A percentile compares a stretch with the other conserved stretches of the same genome.
Conservation (phyloP, 2,329 filamentous ascomycete genomes). For the Hymenoscyphus repandus region DNA sequence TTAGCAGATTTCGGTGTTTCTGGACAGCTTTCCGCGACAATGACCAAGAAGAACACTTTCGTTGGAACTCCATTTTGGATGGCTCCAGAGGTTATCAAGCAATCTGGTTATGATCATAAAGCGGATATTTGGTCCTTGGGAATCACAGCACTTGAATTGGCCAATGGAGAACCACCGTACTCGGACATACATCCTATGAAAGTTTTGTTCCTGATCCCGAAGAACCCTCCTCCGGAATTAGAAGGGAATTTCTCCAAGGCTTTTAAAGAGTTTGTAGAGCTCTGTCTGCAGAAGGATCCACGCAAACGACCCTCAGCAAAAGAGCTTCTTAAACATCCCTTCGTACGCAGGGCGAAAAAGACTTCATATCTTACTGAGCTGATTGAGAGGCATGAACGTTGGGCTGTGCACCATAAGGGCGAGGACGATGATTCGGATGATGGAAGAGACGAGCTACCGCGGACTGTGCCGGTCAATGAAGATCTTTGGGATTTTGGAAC, state of each 20-base stretch:
- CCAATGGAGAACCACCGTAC: slow-evolving; percentile 88
- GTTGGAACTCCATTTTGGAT: slow-evolving; percentile 99
- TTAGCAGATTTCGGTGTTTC: slow-evolving; percentile 96
- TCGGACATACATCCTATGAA: slow-evolving; percentile 99
- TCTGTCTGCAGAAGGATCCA: slow-evolving; percentile 84
- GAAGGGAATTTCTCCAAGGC: slow-evolving; percentile 76
- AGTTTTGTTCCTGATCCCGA: slow-evolving; percentile 91
- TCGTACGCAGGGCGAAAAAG: slow-evolving; percentile 86
- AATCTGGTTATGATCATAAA: slow-evolving; percentile 96
- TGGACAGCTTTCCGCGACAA: slow-evolving; percentile 90
- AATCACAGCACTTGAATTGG: slow-evolving; percentile 88
- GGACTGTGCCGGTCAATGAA: slow-evolving; percentile 55
- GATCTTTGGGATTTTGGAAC: slow-evolving; percentile 99
- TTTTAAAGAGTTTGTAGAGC: slow-evolving; percentile 79
- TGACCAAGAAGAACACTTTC: slow-evolving; percentile 99
- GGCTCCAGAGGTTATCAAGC: slow-evolving; percentile 97
- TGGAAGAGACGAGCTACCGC: slow-evolving; percentile 39
- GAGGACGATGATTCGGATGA: slow-evolving; percentile 61
- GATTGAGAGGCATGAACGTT: slow-evolving; percentile 84
- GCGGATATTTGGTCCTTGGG: slow-evolving; percentile 97
- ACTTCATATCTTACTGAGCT: slow-evolving; percentile 95
- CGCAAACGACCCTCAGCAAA: slow-evolving; percentile 81
- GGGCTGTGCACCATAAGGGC: slow-evolving; percentile 74
- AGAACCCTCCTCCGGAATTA: slow-evolving; percentile 79
- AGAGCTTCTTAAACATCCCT: slow-evolving; percentile 83